Conservation (phyloP, 179 eudicot genomes). For the Vitellaria paradoxa region DNA sequence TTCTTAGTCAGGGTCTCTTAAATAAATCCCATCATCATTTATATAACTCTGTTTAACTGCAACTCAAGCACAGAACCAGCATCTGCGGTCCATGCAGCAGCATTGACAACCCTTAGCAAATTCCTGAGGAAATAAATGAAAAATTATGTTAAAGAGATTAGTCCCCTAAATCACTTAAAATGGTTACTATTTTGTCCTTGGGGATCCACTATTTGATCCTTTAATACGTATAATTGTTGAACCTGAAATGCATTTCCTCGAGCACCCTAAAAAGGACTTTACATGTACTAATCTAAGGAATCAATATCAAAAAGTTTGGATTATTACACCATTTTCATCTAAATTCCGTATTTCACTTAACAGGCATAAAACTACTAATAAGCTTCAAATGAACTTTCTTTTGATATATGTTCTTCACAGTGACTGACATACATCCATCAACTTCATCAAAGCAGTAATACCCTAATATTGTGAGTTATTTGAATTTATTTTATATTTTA, state of each 20-base stretch:
- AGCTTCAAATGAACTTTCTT: too few species aligned
- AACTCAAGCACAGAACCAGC: slow-evolving; percentile 8
- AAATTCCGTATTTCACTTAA: neutral
- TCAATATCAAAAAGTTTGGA: neutral
- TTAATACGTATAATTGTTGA: neutral
- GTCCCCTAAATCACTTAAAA: neutral
- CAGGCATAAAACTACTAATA: too few species aligned
- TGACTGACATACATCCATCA: too few species aligned
- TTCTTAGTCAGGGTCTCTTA: neutral
- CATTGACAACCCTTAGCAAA: neutral
- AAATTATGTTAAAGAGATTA: neutral
- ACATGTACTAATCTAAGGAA: neutral
- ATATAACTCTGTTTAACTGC: neutral
- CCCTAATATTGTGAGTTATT: too few species aligned
- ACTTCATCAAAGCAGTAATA: too few species aligned
- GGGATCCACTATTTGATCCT: neutral
- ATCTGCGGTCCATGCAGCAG: neutral
- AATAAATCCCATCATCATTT: neutral
- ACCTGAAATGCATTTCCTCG: neutral
- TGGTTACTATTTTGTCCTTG: neutral
- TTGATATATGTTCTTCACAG: too few species aligned
- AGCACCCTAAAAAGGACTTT: neutral
- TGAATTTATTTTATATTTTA: too few species aligned
- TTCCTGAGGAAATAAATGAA: neutral
- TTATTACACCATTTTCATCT: neutral